A percentile compares a stretch with the other conserved stretches of the same genome.
Conservation (phyloP, 2,329 filamentous ascomycete species). For the Phaeosphaeriaceae sp. region DNA sequence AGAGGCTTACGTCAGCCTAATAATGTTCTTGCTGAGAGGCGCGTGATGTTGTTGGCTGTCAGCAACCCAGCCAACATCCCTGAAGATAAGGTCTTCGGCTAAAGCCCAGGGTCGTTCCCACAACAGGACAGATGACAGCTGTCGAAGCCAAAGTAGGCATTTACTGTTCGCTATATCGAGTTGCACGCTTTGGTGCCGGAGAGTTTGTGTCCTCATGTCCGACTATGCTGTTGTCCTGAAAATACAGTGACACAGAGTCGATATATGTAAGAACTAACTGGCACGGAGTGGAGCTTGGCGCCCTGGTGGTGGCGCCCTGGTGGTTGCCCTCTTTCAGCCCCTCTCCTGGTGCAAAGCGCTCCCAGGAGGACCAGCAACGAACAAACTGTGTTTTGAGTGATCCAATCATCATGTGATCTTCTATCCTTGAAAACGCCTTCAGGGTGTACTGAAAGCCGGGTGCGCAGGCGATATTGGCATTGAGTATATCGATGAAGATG, state of each 20-base stretch:
- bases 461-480: background rate
- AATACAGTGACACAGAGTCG: too few relatives aligned
- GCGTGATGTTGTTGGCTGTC: slow-evolving; percentile 5
- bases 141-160: background rate
- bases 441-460: background rate
- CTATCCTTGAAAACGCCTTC: background rate
- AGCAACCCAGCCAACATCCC: slow-evolving; percentile 4
- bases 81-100: background rate
- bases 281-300: too few relatives aligned
- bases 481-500: background rate
- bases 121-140: background rate
- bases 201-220: too few relatives aligned
- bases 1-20: slow-evolving; percentile 9
- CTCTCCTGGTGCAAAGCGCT: too few relatives aligned
- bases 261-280: too few relatives aligned
- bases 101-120: background rate
- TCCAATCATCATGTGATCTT: background rate
- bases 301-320: too few relatives aligned
- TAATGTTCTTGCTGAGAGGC: background rate
- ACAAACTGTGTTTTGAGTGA: background rate
- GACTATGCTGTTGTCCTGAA: too few relatives aligned
- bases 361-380: background rate
- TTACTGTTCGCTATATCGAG: background rate
- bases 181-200: too few relatives aligned
- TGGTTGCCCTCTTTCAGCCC: too few relatives aligned